Evolutionary conservation across 2,329 filamentous ascomycete species (phyloP), one percentile per base, ranked within the genome.

Genomic region (Torrubiellomyces zombiae): DNA sequence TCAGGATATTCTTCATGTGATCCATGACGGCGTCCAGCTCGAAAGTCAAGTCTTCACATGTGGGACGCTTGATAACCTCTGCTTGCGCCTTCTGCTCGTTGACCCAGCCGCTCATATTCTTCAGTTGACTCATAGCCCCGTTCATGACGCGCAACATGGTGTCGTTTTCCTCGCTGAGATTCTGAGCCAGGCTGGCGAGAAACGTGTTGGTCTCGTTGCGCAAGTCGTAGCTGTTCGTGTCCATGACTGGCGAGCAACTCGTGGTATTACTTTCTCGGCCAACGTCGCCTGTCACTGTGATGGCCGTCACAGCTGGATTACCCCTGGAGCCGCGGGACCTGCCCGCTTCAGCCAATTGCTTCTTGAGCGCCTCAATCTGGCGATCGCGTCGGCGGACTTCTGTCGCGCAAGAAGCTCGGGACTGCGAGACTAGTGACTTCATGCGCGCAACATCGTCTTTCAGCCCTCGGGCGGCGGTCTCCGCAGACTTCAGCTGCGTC

Each of bases 131-230:
- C 28, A 86, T 65, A 0, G 82, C 80, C 25, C 67, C 69, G 26
- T 72, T 61, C 25, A 92, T 63, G 16, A 94, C 58, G 2, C 58
- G 59, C 18, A 91, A 69, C 9, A 95, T 53, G 5, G 68, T 66
- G 43, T 94, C 85, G 40, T 98, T 98, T 48, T 98, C 89, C 36
- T 92, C 81, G 42, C 82, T 89, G 29, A 95, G 55, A 19, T 70
- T 72, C 44, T 79, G 77, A 16, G 81, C 85, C 30, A 93, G 56
- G 41, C 79, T 74, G 0, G 85, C 89, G 29, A 98, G 56, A 43
- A 94, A 94, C 24, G 83, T 75, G 23, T 86, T 93, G 5, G 86
- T 92, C 52, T 95, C 89, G 45, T 75, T 71, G 39, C 75, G 74
- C 32, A 95, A 54, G 38, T 71, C 78, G 48, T 86, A 67, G 55